Base-by-base conservation (phyloP, 106 monocot species). In the Xerophyta viscosa region DNA sequence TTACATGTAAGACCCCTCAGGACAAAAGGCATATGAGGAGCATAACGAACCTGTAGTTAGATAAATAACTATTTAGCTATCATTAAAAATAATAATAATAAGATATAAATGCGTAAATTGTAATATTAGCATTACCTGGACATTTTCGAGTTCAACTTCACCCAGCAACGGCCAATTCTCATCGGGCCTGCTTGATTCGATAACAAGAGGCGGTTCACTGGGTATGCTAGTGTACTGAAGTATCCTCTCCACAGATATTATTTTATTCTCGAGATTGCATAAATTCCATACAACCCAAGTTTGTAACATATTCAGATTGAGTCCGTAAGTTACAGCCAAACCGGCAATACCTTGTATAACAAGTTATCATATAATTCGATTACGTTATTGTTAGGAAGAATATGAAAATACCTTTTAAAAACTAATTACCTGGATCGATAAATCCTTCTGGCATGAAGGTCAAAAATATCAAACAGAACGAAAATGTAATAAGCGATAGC, bases 211-310 rank as follows among this genome's bases (percentile, higher is more conserved):
- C 27, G 84, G 74, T 62, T 87, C 93, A 55, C 74, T 78, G 37
- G 83, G 71, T 65, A 88, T 88, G 56, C 46, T 50, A 25, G 68
- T 72, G 46, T 93, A 93, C 55, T 87, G 93, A 20, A 93, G 60
- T 69, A 93, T 87, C 48, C 87, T 74, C 60, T 93, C 92, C 4
- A 87, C 87, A 19, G 86, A 92, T 58, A 92, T 77, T 8, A 92
- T 86, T 29, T 69, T 63, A 42, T 82, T 92, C 48, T 92, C 88
- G 48, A 88, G 75, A 46, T 75, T 68, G 48, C 88, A 88, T 10
- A 94, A 62, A 58, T 28, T 71, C 83, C 87, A 78, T 33, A 88
- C 57, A 20, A 84, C 71, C 67, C 68, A 72, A 12, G 80, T 36
- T 62, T 88, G 93, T 37, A 84, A 20, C 77, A 59, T 69, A 50